These are phyloP conservation scores for Elaphomyces granulatus DNA, from an alignment of 495 filamentous ascomycete species.

Conservation along the genomic window DNA sequence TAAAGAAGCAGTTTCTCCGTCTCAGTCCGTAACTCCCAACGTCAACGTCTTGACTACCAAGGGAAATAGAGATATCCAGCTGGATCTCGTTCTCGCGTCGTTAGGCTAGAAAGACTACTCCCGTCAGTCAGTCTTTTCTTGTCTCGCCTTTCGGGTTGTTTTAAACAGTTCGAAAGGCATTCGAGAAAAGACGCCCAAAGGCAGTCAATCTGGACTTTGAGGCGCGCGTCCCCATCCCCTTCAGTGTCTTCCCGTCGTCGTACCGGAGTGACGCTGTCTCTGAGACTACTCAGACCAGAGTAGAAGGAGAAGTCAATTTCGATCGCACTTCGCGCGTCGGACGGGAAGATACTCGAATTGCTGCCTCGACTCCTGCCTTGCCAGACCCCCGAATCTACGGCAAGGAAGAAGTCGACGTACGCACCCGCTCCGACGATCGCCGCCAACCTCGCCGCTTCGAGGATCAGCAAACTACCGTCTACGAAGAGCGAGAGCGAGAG, in stretches of 20 bases:
- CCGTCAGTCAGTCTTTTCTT: conserved; percentile 56
- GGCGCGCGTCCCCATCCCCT: conserved; percentile 96
- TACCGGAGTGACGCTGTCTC: conserved; percentile 85
- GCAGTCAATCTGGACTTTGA: conserved; percentile 99
- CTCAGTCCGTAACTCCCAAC: too few species aligned
- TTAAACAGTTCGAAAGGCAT: conserved; percentile 74
- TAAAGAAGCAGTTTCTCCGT: too few species aligned
- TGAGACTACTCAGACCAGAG: conserved; percentile 61
- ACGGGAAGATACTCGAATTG: conserved; percentile 77
- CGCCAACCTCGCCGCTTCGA: conserved; percentile 46
- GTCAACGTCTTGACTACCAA: too few species aligned
- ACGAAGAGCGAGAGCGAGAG: conserved; percentile 34
- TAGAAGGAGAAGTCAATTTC: conserved; percentile 81
- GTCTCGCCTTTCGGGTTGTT: conserved; percentile 81
- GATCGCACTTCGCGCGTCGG: conserved; percentile 66
- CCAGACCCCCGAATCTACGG: conserved; percentile 51
- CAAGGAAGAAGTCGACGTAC: conserved; percentile 71
- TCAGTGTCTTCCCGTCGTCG: conserved; percentile 98
- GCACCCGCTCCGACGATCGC: conserved; percentile 51
- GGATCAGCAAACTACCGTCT: conserved; percentile 32
- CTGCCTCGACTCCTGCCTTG: conserved; percentile 42
- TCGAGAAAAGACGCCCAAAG: conserved; percentile 75
- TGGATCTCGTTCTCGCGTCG: not conserved
- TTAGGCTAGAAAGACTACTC: conserved; percentile 30
- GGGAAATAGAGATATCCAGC: not conserved